Percentiles rank a stretch among this genome's conserved stretches.
These are phyloP conservation scores for Sambucus nigra DNA, from an alignment of 129 eudicot species.

Conservation along the genomic window DNA sequence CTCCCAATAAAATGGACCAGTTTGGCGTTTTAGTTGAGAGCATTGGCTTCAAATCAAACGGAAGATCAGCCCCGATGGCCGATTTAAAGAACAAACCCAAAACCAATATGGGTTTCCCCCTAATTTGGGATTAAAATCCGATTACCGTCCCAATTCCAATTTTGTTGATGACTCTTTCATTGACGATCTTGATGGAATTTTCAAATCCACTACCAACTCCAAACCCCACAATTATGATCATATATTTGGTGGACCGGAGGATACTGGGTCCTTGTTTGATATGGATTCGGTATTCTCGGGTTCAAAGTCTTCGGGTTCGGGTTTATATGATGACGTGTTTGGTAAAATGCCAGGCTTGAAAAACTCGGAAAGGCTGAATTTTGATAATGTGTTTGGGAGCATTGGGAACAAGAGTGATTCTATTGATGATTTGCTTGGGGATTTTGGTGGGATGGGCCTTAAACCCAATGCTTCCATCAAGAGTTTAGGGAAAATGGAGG, in stretches of 20 bases:
- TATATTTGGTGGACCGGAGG: constrained; percentile 27
- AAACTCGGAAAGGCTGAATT: constrained; percentile 11
- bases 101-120: constrained; percentile 15
- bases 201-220: constrained; percentile 25
- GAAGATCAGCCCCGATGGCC: constrained; percentile 74
- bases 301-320: constrained; percentile 7
- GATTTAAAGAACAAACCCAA: constrained; percentile 38
- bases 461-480: constrained; percentile 17
- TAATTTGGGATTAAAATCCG: constrained; percentile 15
- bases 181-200: constrained; percentile 53
- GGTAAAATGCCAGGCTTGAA: constrained; percentile 27
- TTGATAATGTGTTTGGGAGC: constrained; percentile 30
- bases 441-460: constrained; percentile 32
- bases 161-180: constrained; percentile 14
- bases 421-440: constrained; percentile 52
- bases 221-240: constrained; percentile 26
- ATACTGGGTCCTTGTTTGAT: constrained; percentile 20
- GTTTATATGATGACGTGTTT: constrained; percentile 41
- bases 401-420: constrained; percentile 15
- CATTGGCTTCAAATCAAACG: constrained; percentile 67
- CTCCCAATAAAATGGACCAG: constrained; percentile 47
- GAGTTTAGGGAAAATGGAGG: constrained; percentile 10
- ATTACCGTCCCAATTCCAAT: constrained; percentile 15
- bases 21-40: constrained; percentile 85
- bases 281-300: constrained; percentile 23